Percentiles rank a stretch among this genome's conserved stretches.
These are phyloP conservation scores for Sugiyamaella boreocaroliniensis DNA, from an alignment of 805 yeast species.

Conservation along the genomic window DNA sequence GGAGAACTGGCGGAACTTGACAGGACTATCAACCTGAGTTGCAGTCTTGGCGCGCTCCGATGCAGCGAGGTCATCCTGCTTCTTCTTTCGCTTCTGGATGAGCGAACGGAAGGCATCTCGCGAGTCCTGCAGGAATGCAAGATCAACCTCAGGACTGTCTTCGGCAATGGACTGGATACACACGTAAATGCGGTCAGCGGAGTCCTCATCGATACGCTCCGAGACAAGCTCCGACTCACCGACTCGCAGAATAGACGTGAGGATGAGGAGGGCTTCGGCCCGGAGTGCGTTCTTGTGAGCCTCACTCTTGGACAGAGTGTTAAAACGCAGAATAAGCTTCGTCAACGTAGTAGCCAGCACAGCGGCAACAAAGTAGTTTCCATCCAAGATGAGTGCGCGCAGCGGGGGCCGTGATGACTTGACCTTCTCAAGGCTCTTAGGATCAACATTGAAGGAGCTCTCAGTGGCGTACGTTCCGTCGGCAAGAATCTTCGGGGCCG, in stretches of 20 bases:
- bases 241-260: conserved; percentile 86
- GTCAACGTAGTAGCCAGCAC: conserved; percentile 83
- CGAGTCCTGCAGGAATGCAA: conserved; percentile 82
- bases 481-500: conserved; percentile 83
- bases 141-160: conserved; percentile 41
- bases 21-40: conserved; percentile 70
- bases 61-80: conserved; percentile 50
- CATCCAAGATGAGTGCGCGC: conserved; percentile 72
- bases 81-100: conserved; percentile 51
- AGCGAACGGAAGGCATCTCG: conserved; percentile 75
- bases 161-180: conserved; percentile 68
- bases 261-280: conserved; percentile 88
- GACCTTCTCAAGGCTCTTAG: conserved; percentile 34
- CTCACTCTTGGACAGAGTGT: conserved; percentile 44
- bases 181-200: conserved; percentile 88
- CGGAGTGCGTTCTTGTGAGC: conserved; percentile 71
- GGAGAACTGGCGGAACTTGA: conserved; percentile 72
- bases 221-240: conserved; percentile 68
- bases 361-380: conserved; percentile 87
- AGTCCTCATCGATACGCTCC: conserved; percentile 88
- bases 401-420: conserved; percentile 51
- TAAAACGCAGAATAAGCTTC: conserved; percentile 74
- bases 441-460: conserved; percentile 52
- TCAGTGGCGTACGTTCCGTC: conserved; percentile 99
- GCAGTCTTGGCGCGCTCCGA: conserved; percentile 55